Evolutionary conservation across 1,139 yeast genomes (phyloP).

Genomic region (Yamadazyma friedrichii): DNA sequence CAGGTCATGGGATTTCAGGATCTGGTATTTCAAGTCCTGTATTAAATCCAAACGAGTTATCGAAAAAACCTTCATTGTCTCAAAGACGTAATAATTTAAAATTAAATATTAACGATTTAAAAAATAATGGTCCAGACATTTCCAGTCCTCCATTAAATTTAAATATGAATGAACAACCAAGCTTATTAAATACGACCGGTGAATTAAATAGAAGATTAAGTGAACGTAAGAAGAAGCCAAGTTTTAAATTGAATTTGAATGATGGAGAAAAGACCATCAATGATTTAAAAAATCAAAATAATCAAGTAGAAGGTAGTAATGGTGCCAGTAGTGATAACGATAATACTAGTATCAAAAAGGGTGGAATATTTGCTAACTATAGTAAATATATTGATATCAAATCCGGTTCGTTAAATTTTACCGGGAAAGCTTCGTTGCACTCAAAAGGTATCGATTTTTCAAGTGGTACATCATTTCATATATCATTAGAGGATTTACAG

Average conservation of each 20-base stretch:
- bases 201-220: slow-evolving; percentile 37
- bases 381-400: slow-evolving; percentile 87
- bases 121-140: slow-evolving; percentile 10
- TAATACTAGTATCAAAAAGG: background rate
- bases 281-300: slow-evolving; percentile 2
- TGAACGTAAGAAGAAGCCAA: slow-evolving; percentile 39
- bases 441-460: slow-evolving; percentile 90
- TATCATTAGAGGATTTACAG: slow-evolving; percentile 84
- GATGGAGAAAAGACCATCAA: slow-evolving; percentile 11
- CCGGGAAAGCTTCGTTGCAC: slow-evolving; percentile 90
- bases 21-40: too few species aligned
- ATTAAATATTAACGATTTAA: slow-evolving; percentile 36
- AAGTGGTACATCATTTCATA: slow-evolving; percentile 82
- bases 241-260: slow-evolving; percentile 34
- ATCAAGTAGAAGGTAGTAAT: background rate
- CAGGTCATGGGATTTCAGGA: too few species aligned
- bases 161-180: slow-evolving; percentile 5
- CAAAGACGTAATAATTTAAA: slow-evolving; percentile 58
- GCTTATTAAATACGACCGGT: slow-evolving; percentile 27
- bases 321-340: slow-evolving; percentile 2
- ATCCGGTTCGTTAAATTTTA: slow-evolving; percentile 86
- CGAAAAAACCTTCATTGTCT: slow-evolving; percentile 50
- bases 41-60: slow-evolving; percentile 15
- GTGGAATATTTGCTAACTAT: slow-evolving; percentile 72
- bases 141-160: slow-evolving; percentile 16